phyloP scores from a whole-genome alignment of 2,329 filamentous ascomycete species.

The Aspergillus sp. region DNA sequence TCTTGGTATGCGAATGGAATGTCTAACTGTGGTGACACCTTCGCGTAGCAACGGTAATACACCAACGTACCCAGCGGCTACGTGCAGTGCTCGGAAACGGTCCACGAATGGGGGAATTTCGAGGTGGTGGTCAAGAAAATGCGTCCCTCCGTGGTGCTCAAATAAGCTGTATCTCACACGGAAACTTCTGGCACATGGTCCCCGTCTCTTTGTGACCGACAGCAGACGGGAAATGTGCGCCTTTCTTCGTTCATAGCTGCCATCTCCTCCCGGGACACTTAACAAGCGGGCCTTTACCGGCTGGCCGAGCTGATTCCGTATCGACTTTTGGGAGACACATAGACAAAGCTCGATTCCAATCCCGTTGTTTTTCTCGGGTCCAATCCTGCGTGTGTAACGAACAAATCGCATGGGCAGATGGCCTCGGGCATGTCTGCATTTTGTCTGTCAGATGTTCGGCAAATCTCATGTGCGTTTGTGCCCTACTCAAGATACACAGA shows the following conservation, averaged over 20 bases:
- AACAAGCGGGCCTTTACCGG: neutral
- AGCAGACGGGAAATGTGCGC: neutral
- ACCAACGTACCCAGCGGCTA: constrained; percentile 26
- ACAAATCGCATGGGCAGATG: constrained; percentile 15
- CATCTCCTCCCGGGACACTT: neutral
- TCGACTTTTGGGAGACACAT: neutral
- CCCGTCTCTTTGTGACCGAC: constrained; percentile 4
- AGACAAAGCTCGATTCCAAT: neutral
- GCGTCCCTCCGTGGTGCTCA: neutral
- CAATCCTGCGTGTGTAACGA: constrained; percentile 14
- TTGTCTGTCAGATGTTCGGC: constrained; percentile 11
- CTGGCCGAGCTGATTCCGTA: neutral
- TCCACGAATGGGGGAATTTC: constrained; percentile 21
- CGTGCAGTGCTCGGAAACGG: constrained; percentile 20
- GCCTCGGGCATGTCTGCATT: constrained; percentile 16
- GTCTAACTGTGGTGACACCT: neutral
- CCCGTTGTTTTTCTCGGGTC: neutral
- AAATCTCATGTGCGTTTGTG: constrained; percentile 19
- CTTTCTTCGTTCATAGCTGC: neutral
- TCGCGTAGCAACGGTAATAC: constrained; percentile 17
- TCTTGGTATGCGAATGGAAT: neutral
- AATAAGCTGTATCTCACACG: neutral
- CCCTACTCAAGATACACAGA: constrained; percentile 8
- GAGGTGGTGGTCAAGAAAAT: constrained; percentile 9
- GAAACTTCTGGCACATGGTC: neutral